Evolutionary conservation across 2,329 filamentous ascomycete genomes (phyloP).

Genomic region (Sporothrix luriei): DNA sequence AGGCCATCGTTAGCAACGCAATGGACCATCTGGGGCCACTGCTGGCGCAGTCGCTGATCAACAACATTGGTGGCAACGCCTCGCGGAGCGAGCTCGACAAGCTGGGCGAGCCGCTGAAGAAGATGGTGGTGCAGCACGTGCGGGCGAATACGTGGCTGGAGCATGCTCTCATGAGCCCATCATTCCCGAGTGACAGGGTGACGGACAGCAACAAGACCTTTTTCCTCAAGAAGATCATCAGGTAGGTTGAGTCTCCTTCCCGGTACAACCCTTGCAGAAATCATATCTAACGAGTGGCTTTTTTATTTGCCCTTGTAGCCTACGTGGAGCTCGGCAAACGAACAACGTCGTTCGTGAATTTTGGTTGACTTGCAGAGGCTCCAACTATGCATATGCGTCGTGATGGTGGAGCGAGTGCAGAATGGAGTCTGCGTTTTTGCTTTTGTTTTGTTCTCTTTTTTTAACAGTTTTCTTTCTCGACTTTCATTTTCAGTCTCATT

Average conservation of each 20-base stretch:
- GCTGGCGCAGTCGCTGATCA: slow-evolving; percentile 61
- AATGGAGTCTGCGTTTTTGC: background rate
- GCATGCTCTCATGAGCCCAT: slow-evolving; percentile 56
- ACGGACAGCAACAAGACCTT: slow-evolving; percentile 60
- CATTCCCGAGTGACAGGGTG: slow-evolving; percentile 64
- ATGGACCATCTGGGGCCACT: slow-evolving; percentile 63
- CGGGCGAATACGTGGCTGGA: slow-evolving; percentile 65
- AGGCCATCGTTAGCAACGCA: slow-evolving; percentile 52
- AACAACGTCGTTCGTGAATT: slow-evolving; percentile 71
- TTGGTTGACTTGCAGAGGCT: slow-evolving; percentile 68
- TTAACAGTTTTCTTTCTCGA: background rate
- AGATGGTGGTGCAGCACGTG: slow-evolving; percentile 60
- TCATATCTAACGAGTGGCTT: background rate
- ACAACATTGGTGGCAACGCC: slow-evolving; percentile 69
- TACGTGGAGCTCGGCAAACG: slow-evolving; percentile 65
- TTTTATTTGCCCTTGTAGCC: slow-evolving; percentile 44
- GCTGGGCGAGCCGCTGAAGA: slow-evolving; percentile 70
- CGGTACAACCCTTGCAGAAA: background rate
- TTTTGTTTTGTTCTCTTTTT: background rate
- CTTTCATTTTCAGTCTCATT: too few species aligned
- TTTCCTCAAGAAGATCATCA: slow-evolving; percentile 68
- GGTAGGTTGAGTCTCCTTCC: slow-evolving; percentile 44
- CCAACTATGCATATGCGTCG: slow-evolving; percentile 63
- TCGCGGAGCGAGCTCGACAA: slow-evolving; percentile 72
- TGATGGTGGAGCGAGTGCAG: background rate